phyloP scores from a whole-genome alignment of 768 basidiomycete species.

The Boletus pseudo-olivaceus region DNA sequence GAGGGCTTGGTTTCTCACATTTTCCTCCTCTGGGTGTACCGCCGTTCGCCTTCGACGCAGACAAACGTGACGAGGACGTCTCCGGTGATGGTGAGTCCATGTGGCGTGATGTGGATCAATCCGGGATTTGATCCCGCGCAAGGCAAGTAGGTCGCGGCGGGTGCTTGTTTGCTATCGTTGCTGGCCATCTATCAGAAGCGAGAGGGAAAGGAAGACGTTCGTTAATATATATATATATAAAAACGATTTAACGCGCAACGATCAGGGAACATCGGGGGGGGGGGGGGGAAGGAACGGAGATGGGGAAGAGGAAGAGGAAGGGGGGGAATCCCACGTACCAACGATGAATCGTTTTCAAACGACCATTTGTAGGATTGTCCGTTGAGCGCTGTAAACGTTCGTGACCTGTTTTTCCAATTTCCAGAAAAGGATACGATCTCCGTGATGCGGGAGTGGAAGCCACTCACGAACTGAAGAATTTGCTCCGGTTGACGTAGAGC shows the following conservation, averaged over 20 bases:
- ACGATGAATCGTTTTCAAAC: conserved; percentile 30
- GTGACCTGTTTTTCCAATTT: conserved; percentile 18
- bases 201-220: no score
- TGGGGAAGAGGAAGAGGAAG: no score
- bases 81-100: conserved; percentile 30
- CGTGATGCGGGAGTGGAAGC: background rate
- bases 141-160: conserved; percentile 29
- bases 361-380: conserved; percentile 35
- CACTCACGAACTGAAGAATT: conserved; percentile 32
- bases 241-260: background rate
- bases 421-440: background rate
- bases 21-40: conserved; percentile 25
- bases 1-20: background rate
- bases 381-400: conserved; percentile 33
- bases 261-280: background rate
- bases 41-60: conserved; percentile 33
- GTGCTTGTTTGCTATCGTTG: conserved; percentile 33
- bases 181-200: conserved; percentile 30
- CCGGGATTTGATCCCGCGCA: conserved; percentile 26
- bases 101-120: conserved; percentile 32
- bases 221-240: no score
- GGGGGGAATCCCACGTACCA: conserved; percentile 18
- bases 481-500: conserved; percentile 23
- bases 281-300: background rate
- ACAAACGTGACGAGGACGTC: conserved; percentile 33